Percentiles rank a stretch among this genome's conserved stretches.
Conservation (phyloP, 768 basidiomycete species). For the Rickenella mellea region DNA sequence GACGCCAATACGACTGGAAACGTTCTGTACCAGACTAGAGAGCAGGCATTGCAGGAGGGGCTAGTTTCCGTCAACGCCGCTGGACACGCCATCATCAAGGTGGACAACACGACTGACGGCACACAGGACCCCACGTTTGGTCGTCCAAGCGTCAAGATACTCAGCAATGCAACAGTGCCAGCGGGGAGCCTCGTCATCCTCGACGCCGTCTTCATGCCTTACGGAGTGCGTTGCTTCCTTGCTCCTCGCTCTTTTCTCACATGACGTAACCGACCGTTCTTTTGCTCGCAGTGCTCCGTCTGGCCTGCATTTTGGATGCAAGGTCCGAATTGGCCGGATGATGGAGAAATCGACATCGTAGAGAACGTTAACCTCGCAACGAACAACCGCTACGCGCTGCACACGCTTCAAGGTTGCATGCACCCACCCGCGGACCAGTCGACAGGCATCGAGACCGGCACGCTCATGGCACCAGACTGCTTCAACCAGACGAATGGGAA, state of each 20-base stretch:
- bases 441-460: slow-evolving; percentile 10
- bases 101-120: slow-evolving; percentile 19
- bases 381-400: slow-evolving; percentile 33
- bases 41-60: slow-evolving; percentile 5
- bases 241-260: not conserved
- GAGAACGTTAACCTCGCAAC: slow-evolving; percentile 35
- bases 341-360: slow-evolving; percentile 38
- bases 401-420: slow-evolving; percentile 28
- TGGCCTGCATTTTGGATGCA: slow-evolving; percentile 39
- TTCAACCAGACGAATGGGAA: slow-evolving; percentile 12
- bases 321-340: slow-evolving; percentile 53
- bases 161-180: not conserved
- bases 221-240: slow-evolving; percentile 9
- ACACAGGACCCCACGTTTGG: slow-evolving; percentile 18
- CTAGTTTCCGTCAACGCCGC: slow-evolving; percentile 19
- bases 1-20: slow-evolving; percentile 16
- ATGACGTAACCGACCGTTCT: no score
- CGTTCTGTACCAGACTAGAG: not conserved
- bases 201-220: slow-evolving; percentile 4
- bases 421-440: slow-evolving; percentile 16
- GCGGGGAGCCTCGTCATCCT: slow-evolving; percentile 6
- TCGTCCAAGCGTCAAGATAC: not conserved
- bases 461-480: slow-evolving; percentile 21
- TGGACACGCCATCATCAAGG: slow-evolving; percentile 25
- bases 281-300: slow-evolving; percentile 24